phyloP scores from a whole-genome alignment of 441 rosid genomes.

The Syzygium malaccense region DNA sequence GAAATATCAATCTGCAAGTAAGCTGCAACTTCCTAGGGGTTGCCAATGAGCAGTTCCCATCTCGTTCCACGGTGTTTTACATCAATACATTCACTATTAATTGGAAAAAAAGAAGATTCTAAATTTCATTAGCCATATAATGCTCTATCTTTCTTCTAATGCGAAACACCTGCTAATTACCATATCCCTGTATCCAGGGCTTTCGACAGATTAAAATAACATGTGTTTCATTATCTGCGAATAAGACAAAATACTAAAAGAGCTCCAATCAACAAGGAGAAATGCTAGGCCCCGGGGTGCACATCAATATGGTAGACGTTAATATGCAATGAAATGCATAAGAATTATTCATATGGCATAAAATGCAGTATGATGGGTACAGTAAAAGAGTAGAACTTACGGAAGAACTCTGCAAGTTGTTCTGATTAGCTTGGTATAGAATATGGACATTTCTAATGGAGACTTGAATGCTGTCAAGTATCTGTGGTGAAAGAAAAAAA shows the following conservation, averaged over 20 bases:
- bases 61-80: neutral
- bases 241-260: neutral
- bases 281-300: neutral
- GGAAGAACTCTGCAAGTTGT: conserved; percentile 32
- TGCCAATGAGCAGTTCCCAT: neutral
- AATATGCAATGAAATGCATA: neutral
- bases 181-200: neutral
- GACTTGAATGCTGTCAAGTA: conserved; percentile 83
- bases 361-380: neutral
- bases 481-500: conserved; percentile 24
- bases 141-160: neutral
- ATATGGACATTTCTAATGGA: conserved; percentile 76
- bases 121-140: neutral
- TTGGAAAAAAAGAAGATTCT: neutral
- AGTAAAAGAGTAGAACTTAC: conserved; percentile 30
- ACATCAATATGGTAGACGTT: neutral
- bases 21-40: neutral
- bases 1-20: neutral
- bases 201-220: neutral
- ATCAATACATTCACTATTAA: neutral
- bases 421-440: conserved; percentile 26
- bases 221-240: neutral
- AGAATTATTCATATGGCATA: neutral
- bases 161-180: neutral
- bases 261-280: neutral